Evolutionary conservation across 257 asterid species (phyloP).

Genomic region (Salvia splendens): DNA sequence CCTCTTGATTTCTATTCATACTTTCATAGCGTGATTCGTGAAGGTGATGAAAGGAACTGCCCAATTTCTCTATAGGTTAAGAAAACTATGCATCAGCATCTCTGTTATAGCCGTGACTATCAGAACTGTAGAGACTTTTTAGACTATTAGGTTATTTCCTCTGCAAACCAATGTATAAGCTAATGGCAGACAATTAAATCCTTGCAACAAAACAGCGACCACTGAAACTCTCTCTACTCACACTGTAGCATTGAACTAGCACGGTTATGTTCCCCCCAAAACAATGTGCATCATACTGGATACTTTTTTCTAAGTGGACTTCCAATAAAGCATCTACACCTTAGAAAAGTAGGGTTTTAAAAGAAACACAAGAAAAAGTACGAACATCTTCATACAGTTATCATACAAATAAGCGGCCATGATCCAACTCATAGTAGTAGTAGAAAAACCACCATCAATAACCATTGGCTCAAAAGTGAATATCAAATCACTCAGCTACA

Average conservation of each 20-base stretch:
- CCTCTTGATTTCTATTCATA: not conserved
- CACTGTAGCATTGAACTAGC: not conserved
- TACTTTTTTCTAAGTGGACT: conserved; percentile 5
- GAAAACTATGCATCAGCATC: no score
- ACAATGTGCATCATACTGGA: not conserved
- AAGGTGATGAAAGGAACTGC: conserved; percentile 4
- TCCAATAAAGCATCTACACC: conserved; percentile 8
- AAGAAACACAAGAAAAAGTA: not conserved
- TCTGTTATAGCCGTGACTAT: no score
- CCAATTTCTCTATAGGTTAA: no score
- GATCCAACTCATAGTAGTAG: conserved; percentile 6
- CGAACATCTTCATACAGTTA: conserved; percentile 1
- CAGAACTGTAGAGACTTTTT: no score
- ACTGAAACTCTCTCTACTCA: no score
- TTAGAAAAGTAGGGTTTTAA: not conserved
- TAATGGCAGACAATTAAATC: conserved; percentile 11
- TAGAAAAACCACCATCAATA: no score
- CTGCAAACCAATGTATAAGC: conserved; percentile 9
- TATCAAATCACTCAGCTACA: conserved; percentile 13
- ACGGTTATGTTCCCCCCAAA: not conserved
- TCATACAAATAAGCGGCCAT: conserved; percentile 6
- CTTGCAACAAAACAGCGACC: no score
- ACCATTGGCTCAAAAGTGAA: conserved; percentile 8
- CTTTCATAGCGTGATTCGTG: no score
- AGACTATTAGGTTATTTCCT: no score